Evolutionary conservation across 768 basidiomycete genomes (phyloP).

Genomic region (Gloeostereum incarnatum): DNA sequence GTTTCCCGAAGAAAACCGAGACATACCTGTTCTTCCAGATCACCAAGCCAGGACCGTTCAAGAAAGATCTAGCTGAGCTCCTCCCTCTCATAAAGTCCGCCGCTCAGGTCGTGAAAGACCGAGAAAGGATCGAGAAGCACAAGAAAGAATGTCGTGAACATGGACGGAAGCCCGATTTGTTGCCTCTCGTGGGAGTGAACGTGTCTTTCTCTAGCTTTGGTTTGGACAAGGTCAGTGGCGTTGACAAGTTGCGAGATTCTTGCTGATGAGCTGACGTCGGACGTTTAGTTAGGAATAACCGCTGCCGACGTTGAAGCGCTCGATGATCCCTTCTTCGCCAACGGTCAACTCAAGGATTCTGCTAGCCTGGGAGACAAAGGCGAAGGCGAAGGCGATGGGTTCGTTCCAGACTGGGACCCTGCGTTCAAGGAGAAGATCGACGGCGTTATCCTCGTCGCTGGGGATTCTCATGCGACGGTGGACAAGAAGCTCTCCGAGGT

Average conservation of each 20-base stretch:
- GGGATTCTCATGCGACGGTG: constrained; percentile 8
- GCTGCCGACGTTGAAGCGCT: background rate
- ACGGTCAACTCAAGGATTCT: background rate
- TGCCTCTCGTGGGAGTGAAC: too few relatives aligned
- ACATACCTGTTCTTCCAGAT: constrained; percentile 45
- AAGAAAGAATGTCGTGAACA: too few relatives aligned
- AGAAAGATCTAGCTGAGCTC: constrained; percentile 27
- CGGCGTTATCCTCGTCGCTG: constrained; percentile 13
- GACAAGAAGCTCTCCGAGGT: constrained; percentile 5
- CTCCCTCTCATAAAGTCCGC: constrained; percentile 38
- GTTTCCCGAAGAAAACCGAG: constrained; percentile 49
- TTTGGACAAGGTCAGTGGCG: too few relatives aligned
- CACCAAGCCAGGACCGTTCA: constrained; percentile 31
- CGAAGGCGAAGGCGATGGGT: background rate
- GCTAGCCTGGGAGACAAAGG: background rate
- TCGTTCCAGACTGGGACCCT: constrained; percentile 8
- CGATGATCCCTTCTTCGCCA: background rate
- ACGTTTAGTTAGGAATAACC: background rate
- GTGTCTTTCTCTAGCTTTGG: too few relatives aligned
- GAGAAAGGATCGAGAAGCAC: constrained; percentile 7
- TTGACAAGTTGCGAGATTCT: too few relatives aligned
- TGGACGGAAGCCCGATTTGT: too few relatives aligned
- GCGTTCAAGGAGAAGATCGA: constrained; percentile 9
- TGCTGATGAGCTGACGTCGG: too few relatives aligned
- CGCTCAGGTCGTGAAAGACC: constrained; percentile 29